These are phyloP conservation scores for Xylaria acuta DNA, from an alignment of 495 filamentous ascomycete species.

Conservation along the genomic window DNA sequence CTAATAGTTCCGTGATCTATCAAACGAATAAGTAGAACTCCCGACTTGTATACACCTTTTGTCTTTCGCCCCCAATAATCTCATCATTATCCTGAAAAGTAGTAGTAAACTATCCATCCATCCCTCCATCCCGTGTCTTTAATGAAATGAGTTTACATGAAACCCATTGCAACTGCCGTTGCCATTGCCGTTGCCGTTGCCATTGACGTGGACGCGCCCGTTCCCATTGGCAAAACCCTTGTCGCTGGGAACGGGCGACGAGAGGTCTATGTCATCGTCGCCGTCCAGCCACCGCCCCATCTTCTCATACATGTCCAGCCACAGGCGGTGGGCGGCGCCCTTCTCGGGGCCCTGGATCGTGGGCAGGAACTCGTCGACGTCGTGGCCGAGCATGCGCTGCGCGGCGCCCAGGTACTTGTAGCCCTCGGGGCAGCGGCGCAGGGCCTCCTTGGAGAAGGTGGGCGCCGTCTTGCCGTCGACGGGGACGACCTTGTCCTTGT, in stretches of 20 bases:
- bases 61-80: not conserved
- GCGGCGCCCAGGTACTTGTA: slow-evolving; percentile 63
- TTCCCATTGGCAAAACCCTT: not conserved
- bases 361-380: slow-evolving; percentile 48
- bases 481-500: slow-evolving; percentile 70
- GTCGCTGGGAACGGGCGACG: slow-evolving; percentile 9
- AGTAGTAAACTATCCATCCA: too few relatives aligned
- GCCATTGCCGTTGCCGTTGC: not conserved
- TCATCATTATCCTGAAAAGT: not conserved
- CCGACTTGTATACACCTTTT: not conserved
- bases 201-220: not conserved
- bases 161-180: not conserved
- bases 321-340: slow-evolving; percentile 36
- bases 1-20: not conserved
- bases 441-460: slow-evolving; percentile 51
- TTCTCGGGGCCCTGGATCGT: slow-evolving; percentile 38
- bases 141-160: not conserved
- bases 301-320: slow-evolving; percentile 52
- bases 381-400: slow-evolving; percentile 52
- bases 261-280: slow-evolving; percentile 37
- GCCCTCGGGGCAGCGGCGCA: slow-evolving; percentile 59
- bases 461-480: slow-evolving; percentile 61
- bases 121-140: too few relatives aligned
- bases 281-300: slow-evolving; percentile 55
- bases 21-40: not conserved